Conservation (phyloP, 106 monocot genomes). For the Dendrobium officinale region DNA sequence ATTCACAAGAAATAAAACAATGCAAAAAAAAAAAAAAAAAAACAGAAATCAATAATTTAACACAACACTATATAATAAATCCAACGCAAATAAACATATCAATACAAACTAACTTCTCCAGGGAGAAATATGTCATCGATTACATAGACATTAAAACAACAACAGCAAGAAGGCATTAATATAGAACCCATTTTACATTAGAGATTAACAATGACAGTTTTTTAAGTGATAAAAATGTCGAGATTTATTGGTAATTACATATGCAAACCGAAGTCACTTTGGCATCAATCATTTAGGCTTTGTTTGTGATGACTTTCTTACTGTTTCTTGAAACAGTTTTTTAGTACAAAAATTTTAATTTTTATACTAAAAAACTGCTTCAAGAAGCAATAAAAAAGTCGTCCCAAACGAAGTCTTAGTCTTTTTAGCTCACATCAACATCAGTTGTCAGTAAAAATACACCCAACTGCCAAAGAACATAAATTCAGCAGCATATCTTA, state of each 20-base stretch:
- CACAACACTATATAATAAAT: neutral
- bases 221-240: neutral
- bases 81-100: neutral
- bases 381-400: too few species aligned
- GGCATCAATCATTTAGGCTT: neutral
- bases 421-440: neutral
- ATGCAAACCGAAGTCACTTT: neutral
- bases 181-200: neutral
- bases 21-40: neutral
- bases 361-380: too few species aligned
- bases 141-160: neutral
- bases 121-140: neutral
- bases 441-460: neutral
- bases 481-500: neutral
- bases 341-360: too few species aligned
- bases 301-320: too few species aligned
- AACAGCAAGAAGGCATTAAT: neutral
- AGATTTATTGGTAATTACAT: neutral
- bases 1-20: neutral
- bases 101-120: neutral
- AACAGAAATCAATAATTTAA: neutral
- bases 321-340: too few species aligned
- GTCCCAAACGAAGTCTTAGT: neutral
- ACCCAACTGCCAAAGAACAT: neutral
- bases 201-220: slow-evolving; percentile 1